Evolutionary conservation across 2,329 filamentous ascomycete species (phyloP), one percentile per base, ranked within the genome.

Genomic region (Colletotrichum sublineola): DNA sequence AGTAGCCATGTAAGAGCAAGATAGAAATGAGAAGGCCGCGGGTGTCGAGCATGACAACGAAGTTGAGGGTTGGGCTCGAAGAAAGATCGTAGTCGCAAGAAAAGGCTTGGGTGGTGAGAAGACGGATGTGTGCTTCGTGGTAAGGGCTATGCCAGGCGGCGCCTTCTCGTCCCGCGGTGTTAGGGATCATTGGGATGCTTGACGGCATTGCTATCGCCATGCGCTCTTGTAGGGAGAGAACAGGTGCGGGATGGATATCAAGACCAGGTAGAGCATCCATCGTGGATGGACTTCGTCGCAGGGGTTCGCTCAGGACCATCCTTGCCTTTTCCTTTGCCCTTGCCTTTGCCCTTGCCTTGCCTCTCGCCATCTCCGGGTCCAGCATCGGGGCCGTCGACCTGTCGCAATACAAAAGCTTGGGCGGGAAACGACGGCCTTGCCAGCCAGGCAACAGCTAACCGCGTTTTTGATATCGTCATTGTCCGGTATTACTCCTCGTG

Each of bases 1-100:
- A 12, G 7, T 40, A 50, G 55, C 46, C 24, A 46, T 20, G 20
- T 14, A 60, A 72, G 46, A 61, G 33, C 12, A 63, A 60, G 15
- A 71, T 66, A 52, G 38, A 63, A 68, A 55, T 29, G 24, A 63
- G 68, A 68, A 52, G 42, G 63, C 46, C 69, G 46, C 44, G 55
- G 15, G 40, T 31, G 4, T 46, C 7, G 8, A 31, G 24, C 18
- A 20, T 52, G 33, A 33, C 44, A 38, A 20, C 9, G 12, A 42
- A 38, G 5, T 48, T 57, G 31, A 57, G 33, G 15, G 8, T 24
- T 42, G n/a, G 31, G 24, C 33, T 46, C 20, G 36, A n/a, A 44
- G 36, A 5, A 44, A 44, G 29, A 53, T 56, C 15, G 29, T 44
- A 29, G 53, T 56, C 50, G 64, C 53, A 40, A 38, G 12, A 61